A percentile compares a stretch with the other conserved stretches of the same genome.
Evolutionary conservation across 2,329 filamentous ascomycete genomes (phyloP).

Genomic region (Verticillium zaregamsianum): DNA sequence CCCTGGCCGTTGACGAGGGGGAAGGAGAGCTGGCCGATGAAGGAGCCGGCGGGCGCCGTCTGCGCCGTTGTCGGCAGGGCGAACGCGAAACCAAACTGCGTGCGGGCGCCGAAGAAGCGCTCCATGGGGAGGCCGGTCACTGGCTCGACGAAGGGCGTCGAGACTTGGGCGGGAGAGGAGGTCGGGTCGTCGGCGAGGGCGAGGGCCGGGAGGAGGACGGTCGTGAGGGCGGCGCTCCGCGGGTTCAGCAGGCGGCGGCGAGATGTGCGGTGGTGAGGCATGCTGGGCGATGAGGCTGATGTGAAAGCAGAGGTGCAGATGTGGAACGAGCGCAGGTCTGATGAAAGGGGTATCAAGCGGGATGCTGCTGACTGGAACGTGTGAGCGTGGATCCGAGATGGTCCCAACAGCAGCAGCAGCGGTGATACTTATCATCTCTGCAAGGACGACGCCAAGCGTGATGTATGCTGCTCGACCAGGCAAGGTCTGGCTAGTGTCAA

Average conservation of each 20-base stretch:
- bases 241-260: not conserved
- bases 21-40: conserved; percentile 43
- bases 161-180: conserved; percentile 10
- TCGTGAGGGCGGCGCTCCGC: not conserved
- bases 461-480: no score
- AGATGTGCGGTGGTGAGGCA: not conserved
- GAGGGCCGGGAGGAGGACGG: conserved; percentile 2
- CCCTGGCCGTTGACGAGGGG: conserved; percentile 33
- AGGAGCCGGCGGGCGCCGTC: conserved; percentile 26
- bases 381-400: no score
- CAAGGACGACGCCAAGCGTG: no score
- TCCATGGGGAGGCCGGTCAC: conserved; percentile 29
- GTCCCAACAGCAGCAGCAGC: no score
- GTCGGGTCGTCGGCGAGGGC: conserved; percentile 6
- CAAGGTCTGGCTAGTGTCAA: no score
- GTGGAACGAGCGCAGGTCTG: not conserved
- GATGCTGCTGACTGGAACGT: no score
- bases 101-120: conserved; percentile 32
- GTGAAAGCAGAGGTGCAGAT: not conserved
- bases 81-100: conserved; percentile 36
- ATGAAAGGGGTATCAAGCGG: not conserved
- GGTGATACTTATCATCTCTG: no score
- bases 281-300: not conserved
- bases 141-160: conserved; percentile 24
- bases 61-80: conserved; percentile 33